Evolutionary conservation across 1,284 basidiomycete genomes (phyloP).

Genomic region (Sparassis latifolia): DNA sequence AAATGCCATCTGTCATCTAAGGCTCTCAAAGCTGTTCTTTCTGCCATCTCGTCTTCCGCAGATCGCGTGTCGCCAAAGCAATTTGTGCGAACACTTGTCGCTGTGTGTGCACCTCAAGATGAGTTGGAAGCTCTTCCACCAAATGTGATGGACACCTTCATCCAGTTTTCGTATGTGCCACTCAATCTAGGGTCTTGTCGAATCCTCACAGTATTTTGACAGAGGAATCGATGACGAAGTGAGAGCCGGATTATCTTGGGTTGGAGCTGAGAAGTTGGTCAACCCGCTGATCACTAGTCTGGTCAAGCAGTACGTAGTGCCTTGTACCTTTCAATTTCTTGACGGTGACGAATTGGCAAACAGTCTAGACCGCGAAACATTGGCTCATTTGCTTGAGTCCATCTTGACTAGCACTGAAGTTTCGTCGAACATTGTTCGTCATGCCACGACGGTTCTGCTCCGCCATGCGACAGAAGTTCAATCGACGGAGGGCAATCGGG

Average conservation of each 20-base stretch:
- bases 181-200: not conserved
- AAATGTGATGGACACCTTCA: slow-evolving; percentile 33
- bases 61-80: slow-evolving; percentile 43
- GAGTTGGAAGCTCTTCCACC: slow-evolving; percentile 40
- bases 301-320: slow-evolving; percentile 33
- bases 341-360: slow-evolving; percentile 4
- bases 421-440: slow-evolving; percentile 33
- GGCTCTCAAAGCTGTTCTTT: slow-evolving; percentile 53
- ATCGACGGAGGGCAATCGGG: no score
- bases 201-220: slow-evolving; percentile 4
- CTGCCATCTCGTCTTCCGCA: slow-evolving; percentile 47
- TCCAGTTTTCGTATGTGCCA: slow-evolving; percentile 39
- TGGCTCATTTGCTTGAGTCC: slow-evolving; percentile 35
- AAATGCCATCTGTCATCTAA: slow-evolving; percentile 49
- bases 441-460: slow-evolving; percentile 41
- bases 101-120: slow-evolving; percentile 54
- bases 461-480: slow-evolving; percentile 15
- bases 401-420: slow-evolving; percentile 35
- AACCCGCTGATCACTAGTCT: slow-evolving; percentile 44
- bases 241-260: slow-evolving; percentile 34
- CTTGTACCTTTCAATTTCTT: slow-evolving; percentile 5
- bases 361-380: slow-evolving; percentile 39
- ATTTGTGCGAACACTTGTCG: slow-evolving; percentile 50
- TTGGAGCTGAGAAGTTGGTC: slow-evolving; percentile 56
- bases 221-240: slow-evolving; percentile 32